Base-by-base conservation (phyloP, 2,329 filamentous ascomycete genomes). In the Eutypella sp. region DNA sequence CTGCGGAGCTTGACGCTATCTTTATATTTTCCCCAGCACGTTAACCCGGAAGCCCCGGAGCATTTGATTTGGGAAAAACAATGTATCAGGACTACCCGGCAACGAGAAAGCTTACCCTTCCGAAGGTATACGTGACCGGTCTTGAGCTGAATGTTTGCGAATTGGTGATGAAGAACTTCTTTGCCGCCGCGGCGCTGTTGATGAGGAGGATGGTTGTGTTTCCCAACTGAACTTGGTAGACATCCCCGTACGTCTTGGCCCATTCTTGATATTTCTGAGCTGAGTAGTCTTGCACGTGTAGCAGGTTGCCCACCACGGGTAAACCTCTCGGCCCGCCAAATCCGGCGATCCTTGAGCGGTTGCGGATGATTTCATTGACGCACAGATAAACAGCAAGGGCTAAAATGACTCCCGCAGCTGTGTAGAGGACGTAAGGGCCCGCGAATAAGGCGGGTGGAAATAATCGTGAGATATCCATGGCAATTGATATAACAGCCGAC, bases 111-210 rank as follows among this genome's bases (percentile, higher is more conserved):
- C n/a, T n/a, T 54, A 91, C 84, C 5, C 78, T 86, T 65, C 91
- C 87, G 64, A 91, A 92, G 1, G 87, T 92, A 64, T 92, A 86
- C 40, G 90, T 79, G 20, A 75, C 88, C 0, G 88, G 88, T 2
- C 88, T 79, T 1, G 85, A 90, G 57, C 90, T 89, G 47, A 91
- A 69, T 0, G 87, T 76, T 0, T 86, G 87, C 57, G 90, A 87
- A 56, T 92, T 84, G 9, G 81, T 85, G 62, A 90, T 85, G 83
- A 87, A 91, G 19, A 92, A 72, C 52, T 84, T 74, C 45, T 79
- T 81, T 27, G 91, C 85, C 0, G 84, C 79, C 18, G 88, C 83
- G 57, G 89, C 91, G 1, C 79, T 83, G 57, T 92, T 92, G 51
- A 85, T 87, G 57, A 89, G 89, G 25, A 92, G 73, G 49, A 91